phyloP scores from a whole-genome alignment of 2,329 filamentous ascomycete species.

The Calonectria pseudoturangicola region DNA sequence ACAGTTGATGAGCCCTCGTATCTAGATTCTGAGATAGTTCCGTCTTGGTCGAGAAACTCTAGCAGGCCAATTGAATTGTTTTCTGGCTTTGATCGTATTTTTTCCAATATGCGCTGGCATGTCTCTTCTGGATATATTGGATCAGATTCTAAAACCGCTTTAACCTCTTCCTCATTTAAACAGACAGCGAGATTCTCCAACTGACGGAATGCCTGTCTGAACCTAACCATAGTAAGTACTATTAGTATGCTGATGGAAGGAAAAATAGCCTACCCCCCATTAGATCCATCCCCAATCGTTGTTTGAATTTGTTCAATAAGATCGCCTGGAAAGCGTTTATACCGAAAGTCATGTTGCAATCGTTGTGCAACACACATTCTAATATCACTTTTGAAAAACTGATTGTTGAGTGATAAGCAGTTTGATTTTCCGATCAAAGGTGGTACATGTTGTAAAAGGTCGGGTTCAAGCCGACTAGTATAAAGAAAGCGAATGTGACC shows the following conservation, averaged over 20 bases:
- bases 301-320: constrained; percentile 35
- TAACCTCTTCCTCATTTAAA: constrained; percentile 31
- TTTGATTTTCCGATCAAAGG: constrained; percentile 37
- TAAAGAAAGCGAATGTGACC: constrained; percentile 37
- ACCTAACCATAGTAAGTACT: constrained; percentile 46
- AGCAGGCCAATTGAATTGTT: constrained; percentile 45
- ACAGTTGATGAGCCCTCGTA: no score
- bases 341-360: constrained; percentile 45
- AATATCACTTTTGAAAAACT: constrained; percentile 44
- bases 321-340: constrained; percentile 38
- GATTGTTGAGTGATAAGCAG: constrained; percentile 45
- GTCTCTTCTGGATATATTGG: constrained; percentile 49
- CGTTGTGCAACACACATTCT: constrained; percentile 41
- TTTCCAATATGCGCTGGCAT: constrained; percentile 47
- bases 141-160: constrained; percentile 42
- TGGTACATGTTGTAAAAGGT: constrained; percentile 40
- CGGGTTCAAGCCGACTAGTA: constrained; percentile 48
- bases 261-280: constrained; percentile 56
- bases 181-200: constrained; percentile 51
- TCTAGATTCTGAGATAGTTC: no score
- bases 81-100: constrained; percentile 39
- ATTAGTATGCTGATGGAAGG: neutral
- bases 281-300: constrained; percentile 46
- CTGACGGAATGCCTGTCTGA: constrained; percentile 56
- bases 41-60: no score